Percentiles rank a stretch among this genome's conserved stretches.
Evolutionary conservation across 1,139 yeast species (phyloP).

Genomic region (Suhomyces atakaporum): DNA sequence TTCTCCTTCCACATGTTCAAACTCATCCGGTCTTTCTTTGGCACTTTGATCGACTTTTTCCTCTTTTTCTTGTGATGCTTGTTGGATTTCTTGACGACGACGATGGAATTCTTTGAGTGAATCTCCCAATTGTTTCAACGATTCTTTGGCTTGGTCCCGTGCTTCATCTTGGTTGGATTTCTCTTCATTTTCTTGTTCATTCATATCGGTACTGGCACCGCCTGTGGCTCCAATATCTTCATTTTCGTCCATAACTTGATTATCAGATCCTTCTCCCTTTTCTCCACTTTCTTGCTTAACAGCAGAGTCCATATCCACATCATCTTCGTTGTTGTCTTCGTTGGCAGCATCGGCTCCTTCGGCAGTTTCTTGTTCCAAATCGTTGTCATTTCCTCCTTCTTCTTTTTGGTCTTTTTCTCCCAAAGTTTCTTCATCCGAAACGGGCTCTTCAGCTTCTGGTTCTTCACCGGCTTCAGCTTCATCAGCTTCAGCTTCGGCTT

Average conservation of each 20-base stretch:
- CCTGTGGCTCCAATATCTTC: conserved; percentile 72
- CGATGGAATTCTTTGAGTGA: conserved; percentile 88
- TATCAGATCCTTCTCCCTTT: conserved; percentile 76
- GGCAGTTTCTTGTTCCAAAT: conserved; percentile 27
- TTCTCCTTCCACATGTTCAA: conserved; percentile 88
- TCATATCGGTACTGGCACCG: conserved; percentile 52
- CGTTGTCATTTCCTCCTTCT: conserved; percentile 30
- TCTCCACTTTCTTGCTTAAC: conserved; percentile 73
- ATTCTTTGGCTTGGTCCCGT: conserved; percentile 73
- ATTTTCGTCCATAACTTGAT: conserved; percentile 65
- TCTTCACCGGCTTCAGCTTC: conserved; percentile 27
- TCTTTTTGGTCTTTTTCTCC: conserved; percentile 28
- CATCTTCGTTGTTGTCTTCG: conserved; percentile 53
- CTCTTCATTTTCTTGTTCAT: conserved; percentile 39
- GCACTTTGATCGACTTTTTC: conserved; percentile 52
- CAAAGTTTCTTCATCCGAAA: conserved; percentile 20
- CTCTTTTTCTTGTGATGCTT: conserved; percentile 53
- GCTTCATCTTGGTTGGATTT: conserved; percentile 53
- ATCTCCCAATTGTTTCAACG: conserved; percentile 87
- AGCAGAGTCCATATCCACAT: conserved; percentile 62
- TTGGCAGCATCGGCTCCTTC: conserved; percentile 53
- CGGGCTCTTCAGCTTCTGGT: too few relatives aligned
- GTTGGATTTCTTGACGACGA: conserved; percentile 82
- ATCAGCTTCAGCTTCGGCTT: conserved; percentile 28
- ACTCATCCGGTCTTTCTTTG: conserved; percentile 78